Base-by-base conservation (phyloP, 208 protist genomes). In the Crithidia brevicula region DNA sequence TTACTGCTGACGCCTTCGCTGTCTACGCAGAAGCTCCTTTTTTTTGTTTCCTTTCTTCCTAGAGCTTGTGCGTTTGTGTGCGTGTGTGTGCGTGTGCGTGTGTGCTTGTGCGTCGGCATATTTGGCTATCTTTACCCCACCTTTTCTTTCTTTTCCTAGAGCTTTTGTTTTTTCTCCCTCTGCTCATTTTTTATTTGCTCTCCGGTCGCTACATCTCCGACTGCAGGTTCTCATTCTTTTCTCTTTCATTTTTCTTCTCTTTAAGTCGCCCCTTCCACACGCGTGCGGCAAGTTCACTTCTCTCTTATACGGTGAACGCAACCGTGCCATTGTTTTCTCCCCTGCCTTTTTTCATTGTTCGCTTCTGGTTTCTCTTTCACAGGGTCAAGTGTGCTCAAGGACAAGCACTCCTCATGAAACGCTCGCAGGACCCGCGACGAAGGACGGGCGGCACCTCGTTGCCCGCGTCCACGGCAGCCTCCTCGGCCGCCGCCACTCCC, bases 291-390 rank as follows among this genome's bases (percentile, higher is more conserved):
- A 56, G 15, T 27, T 18, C 49, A 47, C 13, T 25, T 42, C 10
- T 69, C 18, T 73, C 25, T 73, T 59, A 74, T 40, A 57, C 47
- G 43, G 31, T 77, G 30, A n/a, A 42, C 36, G 7, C n/a, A n/a
- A n/a, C n/a, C n/a, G n/a, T 42, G 36, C 34, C 40, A 34, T 54
- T 49, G 7, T 54, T 36, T 43, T 45, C 61, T 70, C 4, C 16
- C 46, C 43, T 6, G 23, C 50, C 28, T 31, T 31, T 62, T 56
- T 56, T 5, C 18, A 7, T 1, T 30, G 15, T 56, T 15, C 25
- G 18, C 38, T 7, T 56, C 15, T 56, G 23, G 33, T 10, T 56
- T 15, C 15, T 52, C 22, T 8, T 8, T 63, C 20, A 23, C 43
- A 9, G n/a, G 6, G 20, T 22, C 20, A 1, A 47, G n/a, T n/a